Conservation (phyloP, 2,329 filamentous ascomycete genomes). For the Colletotrichum tamarilloi region DNA sequence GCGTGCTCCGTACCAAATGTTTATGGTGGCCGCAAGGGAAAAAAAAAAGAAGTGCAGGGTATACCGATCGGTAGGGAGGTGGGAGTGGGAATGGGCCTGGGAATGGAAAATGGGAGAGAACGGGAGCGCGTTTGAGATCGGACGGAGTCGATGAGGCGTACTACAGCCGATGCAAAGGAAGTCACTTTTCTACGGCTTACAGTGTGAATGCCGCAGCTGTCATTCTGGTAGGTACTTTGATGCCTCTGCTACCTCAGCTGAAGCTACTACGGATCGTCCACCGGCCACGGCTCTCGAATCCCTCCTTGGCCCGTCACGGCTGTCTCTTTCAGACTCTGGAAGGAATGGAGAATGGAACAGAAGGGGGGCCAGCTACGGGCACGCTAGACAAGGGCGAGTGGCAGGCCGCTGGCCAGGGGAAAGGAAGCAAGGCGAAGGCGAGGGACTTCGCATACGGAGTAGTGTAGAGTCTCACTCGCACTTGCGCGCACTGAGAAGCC, state of each 20-base stretch:
- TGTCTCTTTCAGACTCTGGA: slow-evolving; percentile 11
- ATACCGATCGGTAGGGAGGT: neutral
- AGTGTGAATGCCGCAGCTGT: neutral
- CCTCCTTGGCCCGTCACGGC: neutral
- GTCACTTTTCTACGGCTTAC: neutral
- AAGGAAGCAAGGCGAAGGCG: neutral
- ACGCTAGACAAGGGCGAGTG: slow-evolving; percentile 25
- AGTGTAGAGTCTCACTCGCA: neutral
- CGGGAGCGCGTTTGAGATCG: slow-evolving; percentile 23
- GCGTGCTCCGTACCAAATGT: neutral
- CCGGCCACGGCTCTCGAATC: slow-evolving; percentile 1
- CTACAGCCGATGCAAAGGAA: slow-evolving; percentile 2
- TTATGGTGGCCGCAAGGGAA: slow-evolving; percentile 2
- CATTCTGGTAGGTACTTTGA: neutral
- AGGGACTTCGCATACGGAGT: neutral
- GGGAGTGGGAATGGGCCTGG: neutral
- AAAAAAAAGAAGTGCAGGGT: slow-evolving; percentile 6
- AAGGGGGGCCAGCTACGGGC: slow-evolving; percentile 18
- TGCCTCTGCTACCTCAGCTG: neutral
- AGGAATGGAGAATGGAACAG: slow-evolving; percentile 28
- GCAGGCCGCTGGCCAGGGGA: slow-evolving; percentile 11
- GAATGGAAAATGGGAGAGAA: neutral
- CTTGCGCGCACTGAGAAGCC: neutral
- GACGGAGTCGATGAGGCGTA: slow-evolving; percentile 32
- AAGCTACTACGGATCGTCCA: neutral